Evolutionary conservation across 768 basidiomycete species (phyloP).

Genomic region (Hydnomerulius pinastri): DNA sequence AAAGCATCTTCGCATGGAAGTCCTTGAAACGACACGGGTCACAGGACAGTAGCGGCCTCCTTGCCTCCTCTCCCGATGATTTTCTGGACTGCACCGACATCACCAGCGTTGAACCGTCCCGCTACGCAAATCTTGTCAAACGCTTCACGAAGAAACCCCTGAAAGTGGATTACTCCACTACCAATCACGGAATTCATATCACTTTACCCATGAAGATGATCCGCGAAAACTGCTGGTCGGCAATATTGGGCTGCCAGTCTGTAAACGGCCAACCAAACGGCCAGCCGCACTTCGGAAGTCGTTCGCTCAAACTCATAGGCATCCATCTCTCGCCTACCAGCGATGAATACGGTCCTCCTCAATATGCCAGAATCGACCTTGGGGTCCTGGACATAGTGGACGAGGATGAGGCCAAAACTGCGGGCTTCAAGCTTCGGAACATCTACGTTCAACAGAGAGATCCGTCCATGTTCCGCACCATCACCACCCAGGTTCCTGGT

Average conservation of each 20-base stretch:
- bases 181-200: constrained; percentile 5
- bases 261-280: background rate
- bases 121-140: background rate
- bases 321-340: background rate
- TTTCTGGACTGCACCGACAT: background rate
- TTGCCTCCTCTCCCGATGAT: constrained; percentile 5
- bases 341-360: background rate
- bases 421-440: background rate
- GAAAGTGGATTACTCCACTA: background rate
- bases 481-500: background rate
- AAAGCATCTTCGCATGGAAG: constrained; percentile 14
- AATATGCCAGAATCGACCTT: background rate
- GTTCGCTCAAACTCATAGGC: background rate
- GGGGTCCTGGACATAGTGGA: background rate
- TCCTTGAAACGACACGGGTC: background rate
- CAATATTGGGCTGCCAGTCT: constrained; percentile 2
- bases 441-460: background rate
- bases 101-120: background rate
- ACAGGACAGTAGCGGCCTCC: background rate
- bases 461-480: background rate
- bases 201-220: constrained; percentile 5
- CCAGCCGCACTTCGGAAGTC: background rate
- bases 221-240: background rate
- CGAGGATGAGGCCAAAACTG: background rate
- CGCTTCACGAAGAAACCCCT: background rate